Evolutionary conservation across 2,329 filamentous ascomycete genomes (phyloP), one percentile per base, ranked within the genome.

Genomic region (Lachnellula occidentalis): DNA sequence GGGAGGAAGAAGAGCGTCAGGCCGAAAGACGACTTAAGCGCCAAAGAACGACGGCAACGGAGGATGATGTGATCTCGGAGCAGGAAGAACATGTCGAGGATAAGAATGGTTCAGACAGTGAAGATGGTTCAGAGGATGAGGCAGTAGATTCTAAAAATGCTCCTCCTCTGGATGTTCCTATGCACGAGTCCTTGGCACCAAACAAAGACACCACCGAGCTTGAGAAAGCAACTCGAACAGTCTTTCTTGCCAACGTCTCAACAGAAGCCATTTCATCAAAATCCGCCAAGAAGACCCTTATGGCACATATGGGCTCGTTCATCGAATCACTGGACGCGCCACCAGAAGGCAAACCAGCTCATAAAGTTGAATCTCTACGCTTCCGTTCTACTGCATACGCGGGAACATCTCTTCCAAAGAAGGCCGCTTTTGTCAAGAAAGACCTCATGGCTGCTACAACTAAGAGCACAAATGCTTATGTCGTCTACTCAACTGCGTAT

Each of bases 301-400:
- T 90, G 61, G 76, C 80, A 42, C 90, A 96, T 70, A 81, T 96
- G 45, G 78, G 81, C n/a, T 90, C 90, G 1, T 87, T 90, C 66
- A 77, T 95, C 48, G 74, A 78, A 63, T 78, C 70, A 63, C 75
- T 74, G 59, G 77, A 72, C 46, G 71, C 70, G 1, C 74, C 78
- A 1, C 65, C 72, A 43, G 69, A 73, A 55, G 70, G 72, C 42
- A 75, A 74, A 19, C 69, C 73, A 12, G 74, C 78, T 19, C 87
- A 89, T 71, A 92, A 88, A 66, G 77, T 99, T 45, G 89, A 96
- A 69, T 96, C 92, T 2, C 78, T 99, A 57, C 90, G 94, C 21
- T 99, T 97, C 78, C 89, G 94, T 55, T 97, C 92, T 7, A 90
- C 91, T 14, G 88, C 94, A 2, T 97, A 95, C 70, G 81, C 87